Conservation (phyloP, 768 basidiomycete genomes). For the Russula lepida region DNA sequence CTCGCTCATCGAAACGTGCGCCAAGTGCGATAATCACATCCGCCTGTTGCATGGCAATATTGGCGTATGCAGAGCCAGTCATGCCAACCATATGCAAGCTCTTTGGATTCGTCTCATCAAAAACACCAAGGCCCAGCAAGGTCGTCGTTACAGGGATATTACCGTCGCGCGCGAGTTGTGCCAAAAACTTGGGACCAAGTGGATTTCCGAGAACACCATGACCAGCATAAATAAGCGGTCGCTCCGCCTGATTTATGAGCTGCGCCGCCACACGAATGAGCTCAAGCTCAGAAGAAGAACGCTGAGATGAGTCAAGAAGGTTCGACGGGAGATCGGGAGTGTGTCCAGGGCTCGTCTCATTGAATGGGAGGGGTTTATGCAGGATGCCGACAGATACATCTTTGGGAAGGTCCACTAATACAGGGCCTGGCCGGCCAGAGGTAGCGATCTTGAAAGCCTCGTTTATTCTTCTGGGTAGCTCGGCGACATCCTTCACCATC, state of each 20-base stretch:
- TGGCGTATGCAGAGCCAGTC: slow-evolving; percentile 97
- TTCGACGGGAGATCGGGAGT: slow-evolving; percentile 66
- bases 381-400: slow-evolving; percentile 93
- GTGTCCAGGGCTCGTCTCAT: slow-evolving; percentile 74
- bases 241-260: slow-evolving; percentile 86
- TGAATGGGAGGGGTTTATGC: slow-evolving; percentile 75
- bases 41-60: slow-evolving; percentile 94
- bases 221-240: slow-evolving; percentile 92
- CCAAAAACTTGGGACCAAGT: slow-evolving; percentile 76
- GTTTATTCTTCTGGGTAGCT: slow-evolving; percentile 91
- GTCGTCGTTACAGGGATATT: slow-evolving; percentile 98
- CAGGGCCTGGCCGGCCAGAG: slow-evolving; percentile 93
- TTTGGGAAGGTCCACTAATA: slow-evolving; percentile 96
- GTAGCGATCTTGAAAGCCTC: slow-evolving; percentile 99
- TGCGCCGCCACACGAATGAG: slow-evolving; percentile 77
- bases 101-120: slow-evolving; percentile 81
- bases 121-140: slow-evolving; percentile 90
- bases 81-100: slow-evolving; percentile 97
- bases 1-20: slow-evolving; percentile 95
- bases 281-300: slow-evolving; percentile 36
- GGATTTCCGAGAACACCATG: slow-evolving; percentile 80
- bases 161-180: slow-evolving; percentile 67
- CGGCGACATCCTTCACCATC: slow-evolving; percentile 96
- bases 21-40: slow-evolving; percentile 98
- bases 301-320: slow-evolving; percentile 47